Base-by-base conservation (phyloP, 768 basidiomycete species). In the Tubosaeta sp. region DNA sequence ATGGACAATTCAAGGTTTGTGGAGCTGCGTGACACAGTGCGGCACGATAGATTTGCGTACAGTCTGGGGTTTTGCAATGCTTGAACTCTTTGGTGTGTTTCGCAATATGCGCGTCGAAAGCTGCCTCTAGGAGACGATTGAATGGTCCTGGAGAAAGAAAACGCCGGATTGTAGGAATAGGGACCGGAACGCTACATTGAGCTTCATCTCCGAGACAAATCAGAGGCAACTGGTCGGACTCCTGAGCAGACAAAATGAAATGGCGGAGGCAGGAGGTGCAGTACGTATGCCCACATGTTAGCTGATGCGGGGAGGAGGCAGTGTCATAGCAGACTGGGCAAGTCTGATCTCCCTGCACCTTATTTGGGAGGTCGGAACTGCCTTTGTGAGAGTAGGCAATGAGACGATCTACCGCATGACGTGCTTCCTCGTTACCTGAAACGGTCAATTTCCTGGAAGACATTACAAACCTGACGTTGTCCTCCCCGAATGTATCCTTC, bases 41-140 rank as follows among this genome's bases (percentile, higher is more conserved):
- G 4, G 74, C 63, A 14, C 86, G 82, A 65, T 91, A 91, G 5
- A 89, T 74, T 64, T 88, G 85, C 0, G 72, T 72, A 53, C 89
- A 92, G 62, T 91, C 86, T 0, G 90, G 84, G 0, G 88, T 85
- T 1, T 86, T 89, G 66, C 89, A 92, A 59, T 80, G 86, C 54
- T 79, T 77, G 59, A 85, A 84, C 50, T 88, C 83, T 13, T 73
- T 67, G 0, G 85, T 76, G 39, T 76, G 77, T 10, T 77, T 71
- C 46, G 80, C 78, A 14, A 91, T 71, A 61, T 89, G 73, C 0
- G 76, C 66, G 0, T 78, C 69, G 59, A 84, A 84, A 0, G 86
- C 79, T 0, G 83, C 76, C 32, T 79, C 71, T 4, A 80, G 69
- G 27, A 91, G 53, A 0, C 74, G 70, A 43, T 82, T 75, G 59